Evolutionary conservation across 176 grass and related monocot genomes (phyloP), one percentile per base, ranked within the genome.

Genomic region (Triticum turgidum): DNA sequence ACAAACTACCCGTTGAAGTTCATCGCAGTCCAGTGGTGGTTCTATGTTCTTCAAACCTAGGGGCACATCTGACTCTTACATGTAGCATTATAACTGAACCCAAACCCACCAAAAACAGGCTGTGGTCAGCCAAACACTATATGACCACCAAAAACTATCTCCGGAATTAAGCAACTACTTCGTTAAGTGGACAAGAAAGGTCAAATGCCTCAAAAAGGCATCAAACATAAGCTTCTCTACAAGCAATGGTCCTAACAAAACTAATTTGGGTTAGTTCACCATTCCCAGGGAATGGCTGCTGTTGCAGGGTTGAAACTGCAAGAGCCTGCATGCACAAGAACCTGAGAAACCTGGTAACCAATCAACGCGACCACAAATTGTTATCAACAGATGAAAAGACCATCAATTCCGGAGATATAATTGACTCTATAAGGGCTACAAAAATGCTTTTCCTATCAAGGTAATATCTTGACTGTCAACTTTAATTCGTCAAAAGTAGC

Each of bases 181-280:
- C 45, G 14, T 49, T 63, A 22, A 69, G 25, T 35, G 68, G 18
- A 73, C 24, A 76, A 63, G 35, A 84, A 84, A 27, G 7, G 29
- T 47, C 15, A 76, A 70, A 59, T 79, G 59, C 34, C 4, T 25
- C 5, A 15, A 54, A 47, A 80, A 30, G 61, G 17, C 10, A n/a
- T 49, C 51, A 83, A 76, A 17, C 12, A 32, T 52, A 52, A 1
- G 79, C 9, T 49, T 73, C 27, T 86, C 39, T 45, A 56, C 27
- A 75, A 45, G 39, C 11, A 32, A 8, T 30, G 11, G 25, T 5
- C 61, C 11, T 61, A 32, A 71, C 3, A 81, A 88, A 84, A 88
- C 84, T 88, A 65, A 98, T 89, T 80, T 95, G 93, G 61, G 87
- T 82, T 14, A 92, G 85, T 22, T 94, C 91, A 77, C 85, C 73